phyloP scores from a whole-genome alignment of 768 basidiomycete genomes.

The Mycena albidolilacea region DNA sequence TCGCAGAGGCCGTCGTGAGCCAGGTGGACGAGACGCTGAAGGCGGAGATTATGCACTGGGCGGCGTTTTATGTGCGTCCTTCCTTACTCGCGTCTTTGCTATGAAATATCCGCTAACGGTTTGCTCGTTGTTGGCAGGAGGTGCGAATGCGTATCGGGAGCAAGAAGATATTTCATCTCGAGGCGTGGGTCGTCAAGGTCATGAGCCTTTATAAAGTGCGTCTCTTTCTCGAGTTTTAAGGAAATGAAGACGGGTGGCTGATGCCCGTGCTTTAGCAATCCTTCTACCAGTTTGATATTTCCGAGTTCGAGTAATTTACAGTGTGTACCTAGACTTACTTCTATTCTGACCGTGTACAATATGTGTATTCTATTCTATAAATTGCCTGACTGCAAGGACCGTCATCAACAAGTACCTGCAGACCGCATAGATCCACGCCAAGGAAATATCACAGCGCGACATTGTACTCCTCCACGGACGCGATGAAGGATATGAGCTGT shows the following conservation, averaged over 20 bases:
- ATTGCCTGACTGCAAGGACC: not conserved
- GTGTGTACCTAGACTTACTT: too few relatives aligned
- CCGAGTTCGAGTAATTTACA: conserved; percentile 53
- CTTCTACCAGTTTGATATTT: conserved; percentile 74
- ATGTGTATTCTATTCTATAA: conserved; percentile 9
- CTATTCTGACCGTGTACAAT: not conserved
- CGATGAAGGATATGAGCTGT: conserved; percentile 77
- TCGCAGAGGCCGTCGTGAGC: conserved; percentile 90
- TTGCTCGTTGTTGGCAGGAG: conserved; percentile 67
- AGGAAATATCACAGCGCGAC: not conserved
- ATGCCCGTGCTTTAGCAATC: conserved; percentile 60
- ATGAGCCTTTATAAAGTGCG: conserved; percentile 92
- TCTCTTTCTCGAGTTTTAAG: not conserved
- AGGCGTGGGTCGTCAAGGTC: conserved; percentile 97
- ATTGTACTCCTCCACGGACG: conserved; percentile 67
- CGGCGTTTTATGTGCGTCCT: conserved; percentile 89
- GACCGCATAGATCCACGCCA: not conserved
- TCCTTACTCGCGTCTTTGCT: conserved; percentile 29
- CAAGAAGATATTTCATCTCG: conserved; percentile 96
- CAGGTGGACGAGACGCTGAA: conserved; percentile 92
- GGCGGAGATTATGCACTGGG: conserved; percentile 97
- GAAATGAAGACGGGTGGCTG: conserved; percentile 18
- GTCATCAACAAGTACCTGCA: not conserved
- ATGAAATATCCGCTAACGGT: not conserved
- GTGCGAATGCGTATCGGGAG: conserved; percentile 93